Percentiles rank a stretch among this genome's conserved stretches.
Conservation (phyloP, 139 green algal genomes). For the Coelastrella sp. region DNA sequence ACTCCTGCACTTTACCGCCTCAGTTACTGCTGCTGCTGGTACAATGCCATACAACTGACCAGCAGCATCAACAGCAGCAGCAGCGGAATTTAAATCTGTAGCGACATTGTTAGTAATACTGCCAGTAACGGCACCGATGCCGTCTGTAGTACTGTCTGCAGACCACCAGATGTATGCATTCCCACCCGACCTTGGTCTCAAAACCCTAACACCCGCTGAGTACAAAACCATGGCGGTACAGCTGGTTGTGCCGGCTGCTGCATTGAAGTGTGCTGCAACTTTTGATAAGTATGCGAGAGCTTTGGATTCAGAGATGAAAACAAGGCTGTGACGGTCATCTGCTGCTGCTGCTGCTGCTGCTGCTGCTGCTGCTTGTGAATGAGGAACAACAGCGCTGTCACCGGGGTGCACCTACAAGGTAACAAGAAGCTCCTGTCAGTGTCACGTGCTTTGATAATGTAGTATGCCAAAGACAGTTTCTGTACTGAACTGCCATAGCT, state of each 20-base stretch:
- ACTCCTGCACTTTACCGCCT: not conserved
- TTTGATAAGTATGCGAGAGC: not conserved
- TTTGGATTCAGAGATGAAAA: not conserved
- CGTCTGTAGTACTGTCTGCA: not conserved
- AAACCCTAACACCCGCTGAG: not conserved
- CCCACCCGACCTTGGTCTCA: not conserved
- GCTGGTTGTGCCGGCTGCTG: not conserved
- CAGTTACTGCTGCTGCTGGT: not conserved
- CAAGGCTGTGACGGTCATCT: not conserved
- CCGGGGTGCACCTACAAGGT: no score
- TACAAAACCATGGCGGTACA: not conserved
- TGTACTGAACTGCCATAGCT: no score
- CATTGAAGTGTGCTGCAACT: not conserved
- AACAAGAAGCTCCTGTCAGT: no score
- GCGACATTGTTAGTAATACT: no score
- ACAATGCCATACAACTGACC: not conserved
- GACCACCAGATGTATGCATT: slow-evolving; percentile 5
- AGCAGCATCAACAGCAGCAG: no score
- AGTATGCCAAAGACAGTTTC: no score
- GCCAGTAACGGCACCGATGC: no score
- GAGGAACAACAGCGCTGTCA: not conserved
- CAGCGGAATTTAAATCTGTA: no score
- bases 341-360: not conserved
- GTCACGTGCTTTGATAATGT: no score
- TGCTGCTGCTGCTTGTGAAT: not conserved